Base-by-base conservation (phyloP, 2,329 filamentous ascomycete species). In the Botryotinia globosa region DNA sequence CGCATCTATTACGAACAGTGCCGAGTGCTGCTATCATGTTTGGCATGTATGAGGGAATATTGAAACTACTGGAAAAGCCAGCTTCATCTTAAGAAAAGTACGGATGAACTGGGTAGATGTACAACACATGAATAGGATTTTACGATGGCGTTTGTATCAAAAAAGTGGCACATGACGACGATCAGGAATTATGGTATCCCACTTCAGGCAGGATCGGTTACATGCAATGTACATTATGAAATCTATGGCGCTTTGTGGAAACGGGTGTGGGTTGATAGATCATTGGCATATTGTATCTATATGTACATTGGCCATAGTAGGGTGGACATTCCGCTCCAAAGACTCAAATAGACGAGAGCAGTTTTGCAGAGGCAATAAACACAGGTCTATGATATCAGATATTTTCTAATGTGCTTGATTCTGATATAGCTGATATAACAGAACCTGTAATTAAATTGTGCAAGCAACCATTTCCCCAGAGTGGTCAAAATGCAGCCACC, bases 21-120 rank as follows among this genome's bases (percentile, higher is more conserved):
- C 95, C 95, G 1, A 96, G 92, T 77, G 94, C 95, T 12, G 94
- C 93, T 77, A 97, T 98, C 81, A 98, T 97, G 92, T 97, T 98
- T 82, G 94, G 94, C 82, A 96, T 96, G 85, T 97, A 82, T 71
- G 81, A 82, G 73, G 78, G 80, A 29, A 80, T 82, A 54, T 74
- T 82, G 74, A 81, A 79, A 65, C 54, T 82, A 48, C 74, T 82
- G 34, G 48, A 68, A 42, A 56, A 58, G 51, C 77, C 78, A 63
- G 78, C 79, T 45, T 77, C 79, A 71, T 69, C 77, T 63, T 80
- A 73, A 69, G n/a, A 59, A 56, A 14, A 54, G 16, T 12, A 42
- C 18, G 54, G 34, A 29, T 22, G 16, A 44, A 20, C 25, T 20
- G 22, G 20, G 32, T 66, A 59, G 61, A 56, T 66, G 72, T 71